Percentiles rank a stretch among this genome's conserved stretches.
Conservation (phyloP, 495 filamentous ascomycete species). For the Neurospora pannonica region DNA sequence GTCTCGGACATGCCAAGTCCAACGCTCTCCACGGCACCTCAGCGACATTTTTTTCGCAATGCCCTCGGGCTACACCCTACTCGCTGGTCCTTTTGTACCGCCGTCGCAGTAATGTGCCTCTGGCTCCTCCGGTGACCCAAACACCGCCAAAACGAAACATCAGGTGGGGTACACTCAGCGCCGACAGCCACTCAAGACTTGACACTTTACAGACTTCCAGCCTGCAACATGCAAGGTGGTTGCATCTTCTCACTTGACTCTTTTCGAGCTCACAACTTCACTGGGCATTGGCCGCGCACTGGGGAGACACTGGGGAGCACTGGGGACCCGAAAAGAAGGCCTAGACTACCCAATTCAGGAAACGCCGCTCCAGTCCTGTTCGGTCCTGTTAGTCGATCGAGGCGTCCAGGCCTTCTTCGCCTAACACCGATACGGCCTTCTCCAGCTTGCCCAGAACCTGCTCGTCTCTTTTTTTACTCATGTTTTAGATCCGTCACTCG, state of each 20-base stretch:
- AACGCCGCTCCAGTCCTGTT: background rate
- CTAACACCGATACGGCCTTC: background rate
- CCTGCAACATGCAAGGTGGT: constrained; percentile 19
- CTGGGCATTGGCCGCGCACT: background rate
- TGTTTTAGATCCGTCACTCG: background rate
- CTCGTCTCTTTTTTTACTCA: background rate
- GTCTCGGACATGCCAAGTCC: background rate
- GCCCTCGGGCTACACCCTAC: background rate
- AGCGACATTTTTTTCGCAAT: background rate
- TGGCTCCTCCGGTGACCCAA: background rate
- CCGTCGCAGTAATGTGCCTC: background rate
- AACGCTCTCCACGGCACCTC: background rate
- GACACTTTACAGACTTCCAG: constrained; percentile 23
- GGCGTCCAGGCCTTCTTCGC: background rate
- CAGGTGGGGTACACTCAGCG: constrained; percentile 14
- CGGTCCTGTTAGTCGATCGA: background rate
- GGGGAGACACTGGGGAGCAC: background rate
- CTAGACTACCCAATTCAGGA: background rate
- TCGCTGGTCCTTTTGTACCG: background rate
- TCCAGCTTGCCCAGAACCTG: background rate
- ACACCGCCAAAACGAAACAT: constrained; percentile 11
- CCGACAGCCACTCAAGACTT: constrained; percentile 22
- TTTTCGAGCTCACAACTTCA: background rate
- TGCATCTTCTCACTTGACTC: constrained; percentile 11
- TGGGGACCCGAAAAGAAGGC: background rate